Percentiles rank a stretch among this genome's conserved stretches.
Conservation (phyloP, 139 green algal genomes). For the Asterochloris sp. region DNA sequence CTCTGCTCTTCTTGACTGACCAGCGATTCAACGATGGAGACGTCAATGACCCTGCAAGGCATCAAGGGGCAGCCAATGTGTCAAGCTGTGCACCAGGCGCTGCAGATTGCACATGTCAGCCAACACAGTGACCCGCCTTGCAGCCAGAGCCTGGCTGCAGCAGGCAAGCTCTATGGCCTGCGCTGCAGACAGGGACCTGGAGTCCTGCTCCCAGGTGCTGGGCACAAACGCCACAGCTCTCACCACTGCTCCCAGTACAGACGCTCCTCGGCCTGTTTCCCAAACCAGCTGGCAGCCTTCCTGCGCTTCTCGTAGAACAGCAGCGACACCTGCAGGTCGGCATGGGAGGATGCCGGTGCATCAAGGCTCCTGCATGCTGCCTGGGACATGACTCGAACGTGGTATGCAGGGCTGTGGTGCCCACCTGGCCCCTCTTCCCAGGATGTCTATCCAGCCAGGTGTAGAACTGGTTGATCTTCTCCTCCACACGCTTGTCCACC, state of each 20-base stretch:
- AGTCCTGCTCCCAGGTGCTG: not conserved
- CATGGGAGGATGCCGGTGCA: not conserved
- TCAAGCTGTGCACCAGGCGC: not conserved
- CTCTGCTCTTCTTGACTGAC: constrained; percentile 22
- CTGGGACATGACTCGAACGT: no score
- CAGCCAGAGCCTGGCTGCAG: no score
- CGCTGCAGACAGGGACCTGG: not conserved
- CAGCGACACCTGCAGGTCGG: constrained; percentile 43
- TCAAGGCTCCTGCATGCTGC: not conserved
- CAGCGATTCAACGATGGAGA: constrained; percentile 16
- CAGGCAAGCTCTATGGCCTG: no score
- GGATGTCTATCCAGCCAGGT: constrained; percentile 54
- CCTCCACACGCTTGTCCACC: constrained; percentile 66
- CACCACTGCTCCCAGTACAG: constrained; percentile 91
- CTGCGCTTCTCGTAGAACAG: constrained; percentile 79
- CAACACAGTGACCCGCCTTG: no score
- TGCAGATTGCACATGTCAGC: not conserved
- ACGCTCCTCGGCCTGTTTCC: constrained; percentile 60
- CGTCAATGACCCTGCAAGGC: constrained; percentile 11
- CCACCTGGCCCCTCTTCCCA: constrained; percentile 36
- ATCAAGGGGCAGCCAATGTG: not conserved
- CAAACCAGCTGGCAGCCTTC: constrained; percentile 47
- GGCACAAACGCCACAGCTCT: not conserved
- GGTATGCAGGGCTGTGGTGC: no score
- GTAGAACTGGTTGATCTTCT: constrained; percentile 62